Evolutionary conservation across 495 filamentous ascomycete species (phyloP), one percentile per base, ranked within the genome.

Genomic region (Trichoderma erinaceum): DNA sequence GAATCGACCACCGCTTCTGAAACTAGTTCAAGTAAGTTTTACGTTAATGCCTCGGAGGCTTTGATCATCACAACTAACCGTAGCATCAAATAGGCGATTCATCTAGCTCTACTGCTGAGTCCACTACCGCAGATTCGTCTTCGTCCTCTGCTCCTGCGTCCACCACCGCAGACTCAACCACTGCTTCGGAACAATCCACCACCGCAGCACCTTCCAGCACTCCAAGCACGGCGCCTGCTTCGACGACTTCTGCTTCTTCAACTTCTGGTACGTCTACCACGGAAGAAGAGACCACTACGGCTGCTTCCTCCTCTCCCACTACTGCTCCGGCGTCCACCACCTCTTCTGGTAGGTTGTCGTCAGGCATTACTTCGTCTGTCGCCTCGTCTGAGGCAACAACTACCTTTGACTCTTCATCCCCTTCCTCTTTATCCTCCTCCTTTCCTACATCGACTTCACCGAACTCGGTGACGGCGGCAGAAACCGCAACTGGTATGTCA

Each of bases 401-500:
- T 52, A 29, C 64, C 41, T 18, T n/a, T 64, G 58, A 11, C 41
- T 16, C 27, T 64, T 32, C n/a, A 3, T 8, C 44, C 38, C 35
- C 63, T 65, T 21, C 63, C 35, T 65, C 63, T 23, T 41, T 72
- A 44, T 32, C 69, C 16, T 63, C 68, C 41, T 70, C 73, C 8
- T 50, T 73, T 32, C 71, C 71, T 2, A 69, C 70, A 2, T 44
- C 74, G 38, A 71, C 65, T n/a, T 68, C 41, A 41, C 67, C 72
- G 32, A 63, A 67, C 41, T 67, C 70, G 41, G 61, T 18, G 32
- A 65, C 63, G 21, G 41, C 63, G 35, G 23, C 63, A 41, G 32
- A 41, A 23, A 41, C 73, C 12, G 71, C 27, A 61, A 35, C 66
- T 50, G 66, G 66, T 67, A 67, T 67, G 66, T 67, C 48, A 38